These are phyloP conservation scores for Fraxinus albicans DNA, from an alignment of 305 asterid species.

Conservation along the genomic window DNA sequence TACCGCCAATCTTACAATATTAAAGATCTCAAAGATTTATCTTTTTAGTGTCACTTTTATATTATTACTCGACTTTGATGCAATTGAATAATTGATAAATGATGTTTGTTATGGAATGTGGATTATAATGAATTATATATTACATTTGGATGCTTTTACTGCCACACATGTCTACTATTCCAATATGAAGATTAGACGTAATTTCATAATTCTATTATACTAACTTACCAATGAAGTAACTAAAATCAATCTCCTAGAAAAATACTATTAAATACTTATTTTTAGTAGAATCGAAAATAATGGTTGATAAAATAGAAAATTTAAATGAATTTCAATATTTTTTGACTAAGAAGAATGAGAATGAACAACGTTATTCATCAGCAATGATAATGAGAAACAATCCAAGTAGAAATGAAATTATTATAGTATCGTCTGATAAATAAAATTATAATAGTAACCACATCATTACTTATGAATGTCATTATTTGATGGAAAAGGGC, in stretches of 20 bases:
- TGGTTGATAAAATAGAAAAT: no score
- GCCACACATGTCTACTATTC: background rate
- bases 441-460: no score
- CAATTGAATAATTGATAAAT: background rate
- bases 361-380: no score
- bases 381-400: no score
- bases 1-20: background rate
- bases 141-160: background rate
- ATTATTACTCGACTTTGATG: background rate
- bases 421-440: no score
- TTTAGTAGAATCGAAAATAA: no score
- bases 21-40: background rate
- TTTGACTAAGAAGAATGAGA: no score
- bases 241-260: background rate
- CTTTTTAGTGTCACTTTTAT: background rate
- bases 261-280: no score
- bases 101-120: background rate
- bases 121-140: background rate
- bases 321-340: no score
- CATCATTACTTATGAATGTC: no score
- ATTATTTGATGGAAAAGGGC: no score
- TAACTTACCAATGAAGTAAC: background rate
- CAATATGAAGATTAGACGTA: background rate
- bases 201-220: background rate
- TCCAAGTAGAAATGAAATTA: no score